Evolutionary conservation across 352 stramenopile species (phyloP), one percentile per base, ranked within the genome.

Genomic region (Pythium grandisporangium): DNA sequence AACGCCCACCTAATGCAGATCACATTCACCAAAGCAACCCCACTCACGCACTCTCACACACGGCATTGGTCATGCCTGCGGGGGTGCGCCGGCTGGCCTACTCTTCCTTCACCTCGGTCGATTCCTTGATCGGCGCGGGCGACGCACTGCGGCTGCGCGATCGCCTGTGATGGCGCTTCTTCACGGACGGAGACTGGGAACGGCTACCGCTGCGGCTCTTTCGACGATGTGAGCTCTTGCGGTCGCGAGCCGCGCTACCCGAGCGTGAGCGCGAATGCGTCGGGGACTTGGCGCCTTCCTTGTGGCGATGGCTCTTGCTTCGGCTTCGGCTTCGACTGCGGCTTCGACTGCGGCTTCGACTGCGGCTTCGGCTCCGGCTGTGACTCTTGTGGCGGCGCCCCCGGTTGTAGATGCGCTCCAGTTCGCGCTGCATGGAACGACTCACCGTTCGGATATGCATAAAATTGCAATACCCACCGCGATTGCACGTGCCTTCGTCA

Each of bases 401-500:
- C 37, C 70, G 75, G 45, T 95, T 93, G 53, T 89, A 95, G 43
- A 87, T 74, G 24, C 61, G 72, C 51, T 96, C 65, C 8, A 96
- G 60, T 47, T 96, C 85, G 23, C 69, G 68, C 53, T 89, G 63
- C 60, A 97, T 86, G 14, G 77, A 68, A 1, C 72, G 64, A 6
- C 81, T 77, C 5, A 96, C 83, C 11, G 86, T 95, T 48, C 93
- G 86, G 45, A 98, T 95, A 65, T 99, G 97, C 94, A 99, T 98
- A 60, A 99, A 99, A 72, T 99, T 99, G 78, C 97, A 99, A 61
- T 99, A 98, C 13, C 93, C 94, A 17, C 96, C 96, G 17, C 96
- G 78, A 53, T 88, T 89, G 72, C 97, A 99, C 17, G 84, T 95
- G 50, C 93, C 91, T 72, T 99, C 95, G 54, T 99, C 96, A 57